Conservation (phyloP, 2,329 filamentous ascomycete genomes). For the Daldinia sp. region DNA sequence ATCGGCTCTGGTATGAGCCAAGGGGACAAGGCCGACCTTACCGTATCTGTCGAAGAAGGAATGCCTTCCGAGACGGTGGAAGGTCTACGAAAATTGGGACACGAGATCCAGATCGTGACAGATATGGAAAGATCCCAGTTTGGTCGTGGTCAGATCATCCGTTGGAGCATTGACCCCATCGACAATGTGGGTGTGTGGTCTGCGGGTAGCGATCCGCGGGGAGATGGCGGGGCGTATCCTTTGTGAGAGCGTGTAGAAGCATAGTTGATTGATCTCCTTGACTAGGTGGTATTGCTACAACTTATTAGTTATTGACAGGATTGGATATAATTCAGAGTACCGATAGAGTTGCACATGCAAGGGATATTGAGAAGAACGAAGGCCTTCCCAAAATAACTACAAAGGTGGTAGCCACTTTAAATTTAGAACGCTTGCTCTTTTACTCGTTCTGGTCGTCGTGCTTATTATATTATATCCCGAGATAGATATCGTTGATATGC, state of each 20-base stretch:
- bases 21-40: conserved; percentile 55
- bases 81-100: conserved; percentile 74
- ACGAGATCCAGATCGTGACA: conserved; percentile 73
- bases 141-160: conserved; percentile 86
- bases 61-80: conserved; percentile 73
- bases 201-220: conserved; percentile 86
- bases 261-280: background rate
- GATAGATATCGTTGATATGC: background rate
- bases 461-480: background rate
- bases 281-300: background rate
- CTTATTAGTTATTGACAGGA: too few species aligned
- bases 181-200: conserved; percentile 81
- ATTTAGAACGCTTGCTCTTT: too few species aligned
- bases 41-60: conserved; percentile 83
- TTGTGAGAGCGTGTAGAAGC: conserved; percentile 45
- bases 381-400: background rate
- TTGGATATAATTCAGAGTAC: too few species aligned
- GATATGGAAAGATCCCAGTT: conserved; percentile 75
- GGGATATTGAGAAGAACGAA: too few species aligned
- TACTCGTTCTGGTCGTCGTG: background rate
- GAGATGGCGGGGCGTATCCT: conserved; percentile 77
- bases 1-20: conserved; percentile 76
- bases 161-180: conserved; percentile 73
- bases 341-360: background rate
- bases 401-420: too few species aligned